Evolutionary conservation across 2,329 filamentous ascomycete species (phyloP).

Genomic region (Penicillium hordei): DNA sequence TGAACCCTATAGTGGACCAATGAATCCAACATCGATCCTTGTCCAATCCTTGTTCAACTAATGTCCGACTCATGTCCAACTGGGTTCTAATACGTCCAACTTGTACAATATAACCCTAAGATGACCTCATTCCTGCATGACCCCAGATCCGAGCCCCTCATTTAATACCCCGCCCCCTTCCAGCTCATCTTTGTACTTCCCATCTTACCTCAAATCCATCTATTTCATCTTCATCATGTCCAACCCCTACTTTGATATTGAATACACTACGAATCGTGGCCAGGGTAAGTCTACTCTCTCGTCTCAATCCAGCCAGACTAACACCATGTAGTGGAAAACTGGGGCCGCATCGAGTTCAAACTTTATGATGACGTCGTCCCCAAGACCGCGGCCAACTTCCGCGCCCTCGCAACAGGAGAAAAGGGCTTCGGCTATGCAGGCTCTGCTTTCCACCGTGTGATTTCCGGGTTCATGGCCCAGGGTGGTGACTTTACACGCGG

Average conservation of each 20-base stretch:
- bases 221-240: neutral
- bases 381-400: slow-evolving; percentile 82
- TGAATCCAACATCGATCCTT: neutral
- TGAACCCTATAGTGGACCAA: neutral
- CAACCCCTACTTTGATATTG: neutral
- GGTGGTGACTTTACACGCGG: slow-evolving; percentile 88
- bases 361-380: slow-evolving; percentile 81
- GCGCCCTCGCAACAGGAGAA: slow-evolving; percentile 72
- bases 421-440: slow-evolving; percentile 78
- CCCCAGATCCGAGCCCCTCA: neutral
- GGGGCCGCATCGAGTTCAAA: slow-evolving; percentile 78
- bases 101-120: neutral
- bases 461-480: slow-evolving; percentile 88
- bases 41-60: neutral
- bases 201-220: neutral
- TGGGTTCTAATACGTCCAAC: neutral
- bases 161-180: neutral
- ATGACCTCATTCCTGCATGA: slow-evolving; percentile 3
- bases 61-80: neutral
- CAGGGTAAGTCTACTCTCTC: neutral
- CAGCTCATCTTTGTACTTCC: neutral
- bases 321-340: slow-evolving; percentile 1
- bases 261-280: neutral
- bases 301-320: neutral
- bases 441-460: slow-evolving; percentile 85